Evolutionary conservation across 2,329 filamentous ascomycete genomes (phyloP), one percentile per base, ranked within the genome.

Genomic region (Aspergillus intermedius): DNA sequence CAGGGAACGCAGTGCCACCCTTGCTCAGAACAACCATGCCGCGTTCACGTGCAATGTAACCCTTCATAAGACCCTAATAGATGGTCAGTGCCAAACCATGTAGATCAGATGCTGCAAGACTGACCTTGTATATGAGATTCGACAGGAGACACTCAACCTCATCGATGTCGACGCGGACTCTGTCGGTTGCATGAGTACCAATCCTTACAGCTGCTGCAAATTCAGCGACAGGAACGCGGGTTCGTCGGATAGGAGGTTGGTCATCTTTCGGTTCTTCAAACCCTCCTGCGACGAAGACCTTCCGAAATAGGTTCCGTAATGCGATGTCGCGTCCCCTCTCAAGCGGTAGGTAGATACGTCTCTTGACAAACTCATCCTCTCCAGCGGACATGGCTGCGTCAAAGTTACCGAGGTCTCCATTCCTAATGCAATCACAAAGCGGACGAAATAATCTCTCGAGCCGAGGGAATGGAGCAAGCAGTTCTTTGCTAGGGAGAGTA

Each of bases 101-200:
- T 30, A 44, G 7, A 30, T 15, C 17, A 41, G 15, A 37, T 30
- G 25, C 25, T 41, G 17, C 40, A n/a, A 19, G 48, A 71, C 75
- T 52, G 70, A 95, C 91, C 82, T 97, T 98, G 76, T 97, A 98
- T 53, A 98, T 95, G 80, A 96, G 88, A 66, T 96, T 97, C 23
- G 93, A 89, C 61, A 98, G 66, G 60, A 96, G 73, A 67, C 93
- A 98, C 69, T 98, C 94, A 3, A 97, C 91, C 69, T 98, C 93
- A 64, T 98, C 94, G 28, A 80, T 78, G 59, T 96, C 93, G 30
- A 94, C 75, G 30, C 76, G 72, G 63, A 87, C 70, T 61, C 74
- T 69, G 53, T 70, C 63, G 56, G 72, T 64, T 2, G 68, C 65
- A 44, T 69, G 66, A 56, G 80, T 84, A 46, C 83, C 84, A 59